These are phyloP conservation scores for Jackrogersella minutella DNA, from an alignment of 495 filamentous ascomycete species.

Conservation along the genomic window DNA sequence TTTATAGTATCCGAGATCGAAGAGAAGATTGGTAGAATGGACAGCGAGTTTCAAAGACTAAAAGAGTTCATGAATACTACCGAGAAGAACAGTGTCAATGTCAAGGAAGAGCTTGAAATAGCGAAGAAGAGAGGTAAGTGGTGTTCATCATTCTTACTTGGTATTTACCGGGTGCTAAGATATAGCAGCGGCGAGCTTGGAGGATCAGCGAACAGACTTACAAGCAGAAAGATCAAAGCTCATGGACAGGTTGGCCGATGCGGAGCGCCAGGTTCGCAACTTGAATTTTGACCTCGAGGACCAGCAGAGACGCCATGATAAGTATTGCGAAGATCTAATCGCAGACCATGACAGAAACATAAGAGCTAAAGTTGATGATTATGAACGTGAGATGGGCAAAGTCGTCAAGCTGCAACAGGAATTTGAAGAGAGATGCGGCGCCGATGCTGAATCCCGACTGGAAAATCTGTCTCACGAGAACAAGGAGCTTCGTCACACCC, in stretches of 20 bases:
- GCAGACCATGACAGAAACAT: slow-evolving; percentile 41
- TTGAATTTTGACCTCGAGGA: slow-evolving; percentile 54
- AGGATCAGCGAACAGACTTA: slow-evolving; percentile 65
- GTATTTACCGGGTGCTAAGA: slow-evolving; percentile 7
- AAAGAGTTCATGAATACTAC: slow-evolving; percentile 68
- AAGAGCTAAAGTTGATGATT: slow-evolving; percentile 46
- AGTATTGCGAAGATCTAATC: slow-evolving; percentile 32
- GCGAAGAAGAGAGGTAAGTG: slow-evolving; percentile 77
- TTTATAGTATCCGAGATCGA: slow-evolving; percentile 77
- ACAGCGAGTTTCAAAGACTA: slow-evolving; percentile 66
- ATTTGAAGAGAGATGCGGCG: slow-evolving; percentile 42
- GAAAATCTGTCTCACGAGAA: slow-evolving; percentile 43
- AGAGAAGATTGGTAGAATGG: slow-evolving; percentile 69
- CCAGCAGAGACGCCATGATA: slow-evolving; percentile 37
- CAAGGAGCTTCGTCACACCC: slow-evolving; percentile 38
- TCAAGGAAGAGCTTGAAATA: slow-evolving; percentile 73
- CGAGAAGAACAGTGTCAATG: slow-evolving; percentile 64
- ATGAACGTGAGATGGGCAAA: slow-evolving; percentile 47
- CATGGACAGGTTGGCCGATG: slow-evolving; percentile 64
- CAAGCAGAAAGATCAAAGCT: slow-evolving; percentile 63
- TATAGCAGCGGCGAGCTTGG: slow-evolving; percentile 70
- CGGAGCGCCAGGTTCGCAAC: slow-evolving; percentile 54
- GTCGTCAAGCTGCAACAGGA: slow-evolving; percentile 43
- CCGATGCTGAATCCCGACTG: slow-evolving; percentile 40
- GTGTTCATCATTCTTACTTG: neutral